phyloP scores from a whole-genome alignment of 2,329 filamentous ascomycete species.

The Trichoderma sp. region DNA sequence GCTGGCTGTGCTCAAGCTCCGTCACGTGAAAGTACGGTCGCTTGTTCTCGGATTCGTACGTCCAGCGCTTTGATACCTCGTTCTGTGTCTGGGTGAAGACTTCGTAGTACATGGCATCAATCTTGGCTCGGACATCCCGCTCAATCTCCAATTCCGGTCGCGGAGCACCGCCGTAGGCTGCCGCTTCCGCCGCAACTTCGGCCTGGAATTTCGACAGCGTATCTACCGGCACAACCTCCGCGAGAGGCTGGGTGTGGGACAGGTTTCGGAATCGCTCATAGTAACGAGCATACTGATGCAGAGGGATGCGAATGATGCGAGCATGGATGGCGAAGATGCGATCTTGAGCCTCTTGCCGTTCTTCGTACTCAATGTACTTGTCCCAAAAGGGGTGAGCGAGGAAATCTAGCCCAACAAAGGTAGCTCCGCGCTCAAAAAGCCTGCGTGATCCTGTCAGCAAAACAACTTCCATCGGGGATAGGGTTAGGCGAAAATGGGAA shows the following conservation, averaged over 20 bases:
- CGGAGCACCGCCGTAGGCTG: conserved; percentile 48
- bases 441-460: conserved; percentile 51
- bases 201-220: conserved; percentile 65
- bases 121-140: conserved; percentile 73
- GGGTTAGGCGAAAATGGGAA: conserved; percentile 32
- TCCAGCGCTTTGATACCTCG: conserved; percentile 91
- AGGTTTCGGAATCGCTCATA: conserved; percentile 85
- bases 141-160: conserved; percentile 78
- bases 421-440: conserved; percentile 86
- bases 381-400: conserved; percentile 97
- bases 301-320: conserved; percentile 83
- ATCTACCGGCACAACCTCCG: conserved; percentile 69
- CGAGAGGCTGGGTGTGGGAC: conserved; percentile 68
- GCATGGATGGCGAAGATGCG: conserved; percentile 81
- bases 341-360: conserved; percentile 79
- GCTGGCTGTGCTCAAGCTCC: conserved; percentile 79
- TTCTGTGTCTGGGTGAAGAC: conserved; percentile 77
- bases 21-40: conserved; percentile 96
- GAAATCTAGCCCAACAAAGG: conserved; percentile 86
- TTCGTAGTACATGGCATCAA: conserved; percentile 79
- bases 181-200: conserved; percentile 67
- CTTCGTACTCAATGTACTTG: conserved; percentile 96
- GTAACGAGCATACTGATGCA: conserved; percentile 94
- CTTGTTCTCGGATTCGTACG: conserved; percentile 91
- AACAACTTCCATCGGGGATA: conserved; percentile 20